phyloP scores from a whole-genome alignment of 768 basidiomycete genomes.

The Collybia sordida region DNA sequence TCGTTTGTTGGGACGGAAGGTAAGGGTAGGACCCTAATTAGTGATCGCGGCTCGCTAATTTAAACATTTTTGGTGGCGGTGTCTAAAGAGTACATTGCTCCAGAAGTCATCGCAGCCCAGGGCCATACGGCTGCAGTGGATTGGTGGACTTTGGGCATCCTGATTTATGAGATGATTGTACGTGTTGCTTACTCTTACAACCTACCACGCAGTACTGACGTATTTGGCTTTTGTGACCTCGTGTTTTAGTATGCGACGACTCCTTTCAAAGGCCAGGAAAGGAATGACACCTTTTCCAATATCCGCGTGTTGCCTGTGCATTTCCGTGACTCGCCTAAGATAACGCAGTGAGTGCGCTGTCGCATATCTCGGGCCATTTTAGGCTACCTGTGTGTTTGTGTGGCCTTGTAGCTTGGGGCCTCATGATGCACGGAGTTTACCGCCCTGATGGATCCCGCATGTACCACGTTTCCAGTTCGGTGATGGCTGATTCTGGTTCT shows the following conservation, averaged over 20 bases:
- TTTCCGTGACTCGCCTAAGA: conserved; percentile 84
- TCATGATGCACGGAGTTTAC: conserved; percentile 23
- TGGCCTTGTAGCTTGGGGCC: background rate
- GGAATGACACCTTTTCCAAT: conserved; percentile 95
- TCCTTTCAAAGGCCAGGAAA: conserved; percentile 95
- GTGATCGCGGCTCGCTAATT: conserved; percentile 20
- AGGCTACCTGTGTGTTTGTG: conserved; percentile 21
- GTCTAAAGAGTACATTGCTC: conserved; percentile 91
- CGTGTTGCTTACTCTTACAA: conserved; percentile 40
- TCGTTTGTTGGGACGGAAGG: conserved; percentile 99
- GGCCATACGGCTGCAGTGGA: conserved; percentile 99
- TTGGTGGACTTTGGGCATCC: conserved; percentile 99
- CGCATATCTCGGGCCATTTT: background rate
- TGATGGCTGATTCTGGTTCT: conserved; percentile 20
- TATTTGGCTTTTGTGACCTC: conserved; percentile 26
- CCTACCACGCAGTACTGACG: conserved; percentile 29
- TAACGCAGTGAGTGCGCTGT: conserved; percentile 57
- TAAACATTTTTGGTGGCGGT: conserved; percentile 25
- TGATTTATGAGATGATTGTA: conserved; percentile 99
- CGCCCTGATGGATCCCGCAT: conserved; percentile 19
- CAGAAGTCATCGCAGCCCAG: conserved; percentile 95
- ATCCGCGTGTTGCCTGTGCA: conserved; percentile 84
- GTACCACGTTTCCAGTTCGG: conserved; percentile 7
- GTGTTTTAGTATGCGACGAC: conserved; percentile 87
- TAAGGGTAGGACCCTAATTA: conserved; percentile 32